Conservation (phyloP, 495 filamentous ascomycete genomes). For the Aspergillus affinis region DNA sequence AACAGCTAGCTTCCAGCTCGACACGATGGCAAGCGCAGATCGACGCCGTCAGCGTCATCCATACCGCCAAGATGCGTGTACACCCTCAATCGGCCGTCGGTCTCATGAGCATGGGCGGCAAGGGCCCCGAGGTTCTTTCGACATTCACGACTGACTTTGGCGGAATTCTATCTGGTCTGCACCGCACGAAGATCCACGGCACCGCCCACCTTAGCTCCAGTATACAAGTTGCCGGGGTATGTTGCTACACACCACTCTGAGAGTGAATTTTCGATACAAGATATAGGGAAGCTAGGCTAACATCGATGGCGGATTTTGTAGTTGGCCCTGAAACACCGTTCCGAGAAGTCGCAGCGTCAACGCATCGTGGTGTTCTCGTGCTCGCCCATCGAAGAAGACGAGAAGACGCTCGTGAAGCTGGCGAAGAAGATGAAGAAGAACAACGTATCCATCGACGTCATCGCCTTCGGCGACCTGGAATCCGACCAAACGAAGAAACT, state of each 20-base stretch:
- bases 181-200: conserved; percentile 91
- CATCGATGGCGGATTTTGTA: conserved; percentile 28
- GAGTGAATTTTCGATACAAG: background rate
- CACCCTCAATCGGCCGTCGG: conserved; percentile 97
- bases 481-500: conserved; percentile 91
- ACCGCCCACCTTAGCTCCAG: conserved; percentile 83
- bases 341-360: conserved; percentile 93
- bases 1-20: conserved; percentile 52
- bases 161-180: conserved; percentile 89
- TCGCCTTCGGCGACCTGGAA: conserved; percentile 90
- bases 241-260: conserved; percentile 32
- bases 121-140: conserved; percentile 92
- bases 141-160: conserved; percentile 94
- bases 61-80: conserved; percentile 87
- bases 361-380: conserved; percentile 96
- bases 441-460: conserved; percentile 86
- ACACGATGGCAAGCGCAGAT: conserved; percentile 93
- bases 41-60: conserved; percentile 92
- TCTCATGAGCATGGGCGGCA: conserved; percentile 98
- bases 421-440: conserved; percentile 99
- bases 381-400: conserved; percentile 83
- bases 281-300: background rate
- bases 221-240: conserved; percentile 89
- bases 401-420: conserved; percentile 83
- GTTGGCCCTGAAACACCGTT: conserved; percentile 96